Conservation (phyloP, 2,329 filamentous ascomycete genomes). For the Exophiala xenobiotica region DNA sequence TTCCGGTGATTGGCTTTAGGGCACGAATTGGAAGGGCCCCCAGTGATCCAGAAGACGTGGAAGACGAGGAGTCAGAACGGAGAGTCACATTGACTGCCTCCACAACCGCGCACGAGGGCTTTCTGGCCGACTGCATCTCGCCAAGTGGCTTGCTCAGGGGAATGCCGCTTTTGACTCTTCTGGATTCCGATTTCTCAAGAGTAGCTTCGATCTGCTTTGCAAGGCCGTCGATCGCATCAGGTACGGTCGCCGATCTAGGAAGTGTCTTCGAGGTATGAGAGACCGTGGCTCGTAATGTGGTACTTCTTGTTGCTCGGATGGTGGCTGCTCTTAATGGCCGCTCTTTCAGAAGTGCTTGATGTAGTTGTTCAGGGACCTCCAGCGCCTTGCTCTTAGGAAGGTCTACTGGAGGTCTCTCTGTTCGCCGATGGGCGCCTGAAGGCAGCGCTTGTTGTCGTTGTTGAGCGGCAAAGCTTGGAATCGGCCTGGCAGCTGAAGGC, state of each 20-base stretch:
- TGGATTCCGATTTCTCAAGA: not conserved
- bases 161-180: slow-evolving; percentile 6
- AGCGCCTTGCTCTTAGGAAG: not conserved
- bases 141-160: not conserved
- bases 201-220: slow-evolving; percentile 7
- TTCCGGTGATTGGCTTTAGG: slow-evolving; percentile 14
- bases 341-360: slow-evolving; percentile 30
- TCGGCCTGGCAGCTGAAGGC: slow-evolving; percentile 11
- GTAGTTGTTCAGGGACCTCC: slow-evolving; percentile 4
- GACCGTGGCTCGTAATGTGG: slow-evolving; percentile 9
- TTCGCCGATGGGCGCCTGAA: slow-evolving; percentile 7
- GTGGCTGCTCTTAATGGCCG: slow-evolving; percentile 31
- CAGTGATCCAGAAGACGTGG: slow-evolving; percentile 35
- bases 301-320: slow-evolving; percentile 25
- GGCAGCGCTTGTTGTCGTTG: slow-evolving; percentile 47
- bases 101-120: not conserved
- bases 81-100: slow-evolving; percentile 6
- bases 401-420: slow-evolving; percentile 7
- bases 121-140: slow-evolving; percentile 1
- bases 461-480: slow-evolving; percentile 46
- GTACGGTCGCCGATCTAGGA: slow-evolving; percentile 24
- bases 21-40: slow-evolving; percentile 41
- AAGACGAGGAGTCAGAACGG: slow-evolving; percentile 15
- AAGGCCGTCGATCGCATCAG: slow-evolving; percentile 17
- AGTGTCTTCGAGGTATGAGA: slow-evolving; percentile 18